Conservation (phyloP, 2,329 filamentous ascomycete species). For the Incumbomyces lentus region DNA sequence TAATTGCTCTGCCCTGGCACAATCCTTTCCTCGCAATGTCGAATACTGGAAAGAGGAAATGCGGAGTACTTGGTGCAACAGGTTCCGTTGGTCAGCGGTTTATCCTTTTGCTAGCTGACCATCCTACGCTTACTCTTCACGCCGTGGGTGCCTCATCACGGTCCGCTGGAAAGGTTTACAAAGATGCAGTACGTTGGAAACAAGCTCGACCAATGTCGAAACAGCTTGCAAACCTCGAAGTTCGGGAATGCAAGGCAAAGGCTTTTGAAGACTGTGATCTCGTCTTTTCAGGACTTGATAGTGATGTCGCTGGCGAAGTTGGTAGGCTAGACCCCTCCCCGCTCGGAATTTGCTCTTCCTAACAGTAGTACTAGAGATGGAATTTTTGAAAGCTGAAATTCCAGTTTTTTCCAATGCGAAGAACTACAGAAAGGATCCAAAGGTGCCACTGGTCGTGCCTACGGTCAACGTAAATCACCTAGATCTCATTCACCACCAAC, state of each 20-base stretch:
- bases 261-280: slow-evolving; percentile 86
- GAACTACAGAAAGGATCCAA: slow-evolving; percentile 83
- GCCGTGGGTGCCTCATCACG: slow-evolving; percentile 82
- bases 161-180: slow-evolving; percentile 88
- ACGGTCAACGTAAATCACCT: slow-evolving; percentile 88
- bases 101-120: slow-evolving; percentile 78
- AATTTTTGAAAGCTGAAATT: slow-evolving; percentile 78
- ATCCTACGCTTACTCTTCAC: slow-evolving; percentile 77
- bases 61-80: slow-evolving; percentile 19
- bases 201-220: slow-evolving; percentile 73
- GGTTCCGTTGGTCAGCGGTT: slow-evolving; percentile 94
- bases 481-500: slow-evolving; percentile 79
- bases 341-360: background rate
- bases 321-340: slow-evolving; percentile 45
- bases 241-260: slow-evolving; percentile 72
- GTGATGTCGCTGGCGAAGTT: slow-evolving; percentile 83
- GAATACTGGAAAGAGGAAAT: slow-evolving; percentile 13
- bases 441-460: slow-evolving; percentile 87
- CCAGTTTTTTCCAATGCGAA: slow-evolving; percentile 96
- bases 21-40: background rate
- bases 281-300: slow-evolving; percentile 85
- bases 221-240: slow-evolving; percentile 64
- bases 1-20: background rate
- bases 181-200: slow-evolving; percentile 91
- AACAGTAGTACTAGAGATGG: slow-evolving; percentile 54